phyloP scores from a whole-genome alignment of 805 yeast species.

The Barnettozyma salicaria region DNA sequence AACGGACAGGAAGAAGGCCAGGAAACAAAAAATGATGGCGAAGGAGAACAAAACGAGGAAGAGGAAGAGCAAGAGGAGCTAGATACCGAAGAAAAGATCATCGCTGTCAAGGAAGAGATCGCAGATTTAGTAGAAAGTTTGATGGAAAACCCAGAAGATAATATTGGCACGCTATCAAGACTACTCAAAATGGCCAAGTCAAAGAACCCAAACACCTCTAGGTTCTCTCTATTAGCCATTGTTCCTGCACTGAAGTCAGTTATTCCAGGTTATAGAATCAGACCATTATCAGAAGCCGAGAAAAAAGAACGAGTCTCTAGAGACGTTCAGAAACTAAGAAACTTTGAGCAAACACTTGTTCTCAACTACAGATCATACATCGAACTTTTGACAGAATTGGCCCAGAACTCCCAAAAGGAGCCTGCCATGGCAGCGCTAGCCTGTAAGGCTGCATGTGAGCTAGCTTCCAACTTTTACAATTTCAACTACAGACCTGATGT shows the following conservation, averaged over 20 bases:
- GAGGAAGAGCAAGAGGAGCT: conserved; percentile 29
- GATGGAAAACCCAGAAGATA: conserved; percentile 86
- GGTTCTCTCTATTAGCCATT: conserved; percentile 70
- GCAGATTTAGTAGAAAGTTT: conserved; percentile 74
- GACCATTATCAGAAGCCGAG: conserved; percentile 78
- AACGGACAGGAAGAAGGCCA: conserved; percentile 25
- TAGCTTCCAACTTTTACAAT: conserved; percentile 59
- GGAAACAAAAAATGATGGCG: conserved; percentile 27
- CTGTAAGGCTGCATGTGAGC: conserved; percentile 72
- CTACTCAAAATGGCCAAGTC: conserved; percentile 66
- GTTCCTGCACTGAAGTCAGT: conserved; percentile 80
- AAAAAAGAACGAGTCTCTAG: conserved; percentile 74
- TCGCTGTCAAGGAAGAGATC: conserved; percentile 70
- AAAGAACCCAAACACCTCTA: conserved; percentile 56
- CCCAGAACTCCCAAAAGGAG: conserved; percentile 33
- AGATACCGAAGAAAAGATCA: conserved; percentile 49
- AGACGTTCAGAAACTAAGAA: conserved; percentile 73
- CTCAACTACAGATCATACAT: conserved; percentile 63
- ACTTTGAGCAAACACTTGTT: conserved; percentile 75
- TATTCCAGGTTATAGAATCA: conserved; percentile 81
- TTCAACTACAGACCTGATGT: conserved; percentile 82
- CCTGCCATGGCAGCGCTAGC: conserved; percentile 49
- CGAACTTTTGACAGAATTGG: conserved; percentile 42
- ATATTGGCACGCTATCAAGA: conserved; percentile 57
- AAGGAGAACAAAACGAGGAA: conserved; percentile 23